Evolutionary conservation across 2,329 filamentous ascomycete species (phyloP), one percentile per base, ranked within the genome.

Genomic region (Grosmannia huntii): DNA sequence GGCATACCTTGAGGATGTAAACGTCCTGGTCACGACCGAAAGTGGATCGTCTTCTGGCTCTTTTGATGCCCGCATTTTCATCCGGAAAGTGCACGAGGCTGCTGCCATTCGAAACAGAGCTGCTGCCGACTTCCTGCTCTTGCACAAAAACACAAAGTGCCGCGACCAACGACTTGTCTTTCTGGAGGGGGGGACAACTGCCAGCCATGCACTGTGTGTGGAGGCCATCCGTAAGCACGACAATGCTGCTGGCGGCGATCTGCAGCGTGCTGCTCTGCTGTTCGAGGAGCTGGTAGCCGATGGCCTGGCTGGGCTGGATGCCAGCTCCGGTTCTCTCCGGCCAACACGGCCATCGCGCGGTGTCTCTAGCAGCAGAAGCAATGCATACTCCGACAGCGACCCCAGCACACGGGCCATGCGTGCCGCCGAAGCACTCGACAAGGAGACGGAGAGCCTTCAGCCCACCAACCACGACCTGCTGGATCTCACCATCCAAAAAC

Each of bases 361-460:
- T 16, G 3, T 21, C 12, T 19, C 16, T 33, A 46, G 12, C 5
- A 11, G 12, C 25, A 16, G 7, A 2, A 9, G 3, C 38, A 48
- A 60, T 28, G 56, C 59, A 4, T 56, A 60, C 7, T 53, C 59
- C 16, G 60, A 62, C n/a, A 68, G 73, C 48, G 79, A 83, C 63
- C 78, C 79, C 51, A 76, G 75, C 59, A 75, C 73, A 25, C 73
- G 70, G 63, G 80, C 80, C 41, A 84, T 83, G 79, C 73, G 76
- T 64, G 80, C 79, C 19, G 81, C 81, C 9, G 81, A 84, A 58
- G 76, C 75, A 2, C 71, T 84, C 44, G 78, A 84, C 64, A 73
- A 73, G 57, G 71, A 80, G 61, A 83, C 80, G 0, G 79, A 76
- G 53, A 76, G 70, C 25, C 67, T 83, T n/a, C 79, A 84, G 61